phyloP scores from a whole-genome alignment of 495 filamentous ascomycete species.

The Lichenothelia convexa region DNA sequence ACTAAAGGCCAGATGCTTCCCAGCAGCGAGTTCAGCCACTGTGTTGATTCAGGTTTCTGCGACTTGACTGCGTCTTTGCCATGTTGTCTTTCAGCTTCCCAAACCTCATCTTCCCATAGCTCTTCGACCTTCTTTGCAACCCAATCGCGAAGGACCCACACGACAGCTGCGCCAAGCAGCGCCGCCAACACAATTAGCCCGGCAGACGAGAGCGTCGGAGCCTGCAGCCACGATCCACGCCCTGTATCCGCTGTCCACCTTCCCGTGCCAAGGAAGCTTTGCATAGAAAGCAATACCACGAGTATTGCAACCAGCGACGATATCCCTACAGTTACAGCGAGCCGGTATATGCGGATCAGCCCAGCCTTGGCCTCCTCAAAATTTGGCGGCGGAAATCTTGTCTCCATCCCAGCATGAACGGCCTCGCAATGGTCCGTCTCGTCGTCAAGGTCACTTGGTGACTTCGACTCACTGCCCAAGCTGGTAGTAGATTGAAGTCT shows the following conservation, averaged over 20 bases:
- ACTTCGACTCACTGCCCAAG: slow-evolving; percentile 27
- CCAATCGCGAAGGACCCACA: slow-evolving; percentile 33
- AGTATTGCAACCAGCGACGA: slow-evolving; percentile 14
- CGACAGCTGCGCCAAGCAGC: slow-evolving; percentile 8
- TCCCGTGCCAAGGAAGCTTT: neutral
- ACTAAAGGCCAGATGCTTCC: slow-evolving; percentile 47
- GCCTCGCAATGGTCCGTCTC: slow-evolving; percentile 31
- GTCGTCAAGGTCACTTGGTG: slow-evolving; percentile 22
- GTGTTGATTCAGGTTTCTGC: slow-evolving; percentile 37
- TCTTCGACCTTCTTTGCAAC: slow-evolving; percentile 30
- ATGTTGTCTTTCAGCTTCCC: slow-evolving; percentile 35
- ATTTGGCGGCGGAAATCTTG: slow-evolving; percentile 44
- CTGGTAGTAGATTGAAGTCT: slow-evolving; percentile 28
- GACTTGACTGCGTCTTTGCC: slow-evolving; percentile 24
- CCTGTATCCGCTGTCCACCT: neutral
- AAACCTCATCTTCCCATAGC: slow-evolving; percentile 43
- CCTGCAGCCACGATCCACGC: neutral
- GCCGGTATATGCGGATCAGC: slow-evolving; percentile 27
- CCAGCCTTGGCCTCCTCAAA: slow-evolving; percentile 30
- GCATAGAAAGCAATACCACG: slow-evolving; percentile 7
- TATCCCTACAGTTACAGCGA: slow-evolving; percentile 27
- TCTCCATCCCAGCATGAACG: slow-evolving; percentile 30
- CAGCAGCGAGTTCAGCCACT: slow-evolving; percentile 49
- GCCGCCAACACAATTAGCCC: neutral
- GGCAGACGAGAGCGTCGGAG: neutral